Evolutionary conservation across 1,284 basidiomycete genomes (phyloP).

Genomic region (Ustilago tritici): DNA sequence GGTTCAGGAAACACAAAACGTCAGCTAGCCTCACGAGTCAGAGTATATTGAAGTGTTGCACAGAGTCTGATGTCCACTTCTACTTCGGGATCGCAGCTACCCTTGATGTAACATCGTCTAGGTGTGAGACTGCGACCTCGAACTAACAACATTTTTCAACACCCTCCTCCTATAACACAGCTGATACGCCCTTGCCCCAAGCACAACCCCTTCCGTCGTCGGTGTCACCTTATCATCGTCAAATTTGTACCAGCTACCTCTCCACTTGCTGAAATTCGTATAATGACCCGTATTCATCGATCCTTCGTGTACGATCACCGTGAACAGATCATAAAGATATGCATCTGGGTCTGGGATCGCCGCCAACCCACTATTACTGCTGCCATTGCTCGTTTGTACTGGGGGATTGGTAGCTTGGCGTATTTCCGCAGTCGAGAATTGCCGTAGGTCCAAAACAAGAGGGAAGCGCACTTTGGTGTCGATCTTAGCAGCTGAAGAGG

Average conservation of each 20-base stretch:
- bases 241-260: constrained; percentile 86
- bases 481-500: constrained; percentile 77
- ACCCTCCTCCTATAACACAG: constrained; percentile 60
- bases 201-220: constrained; percentile 46
- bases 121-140: neutral
- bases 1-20: too few relatives aligned
- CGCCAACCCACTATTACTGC: constrained; percentile 9
- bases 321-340: constrained; percentile 83
- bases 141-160: constrained; percentile 52
- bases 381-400: constrained; percentile 1
- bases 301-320: constrained; percentile 94
- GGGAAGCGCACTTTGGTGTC: constrained; percentile 87
- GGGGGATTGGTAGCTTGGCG: constrained; percentile 18
- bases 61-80: neutral
- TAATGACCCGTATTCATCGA: constrained; percentile 92
- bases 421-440: constrained; percentile 77
- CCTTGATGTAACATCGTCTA: neutral
- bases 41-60: neutral
- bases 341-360: constrained; percentile 70
- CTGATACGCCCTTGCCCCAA: constrained; percentile 62
- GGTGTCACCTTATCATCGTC: constrained; percentile 84
- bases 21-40: neutral
- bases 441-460: constrained; percentile 84
- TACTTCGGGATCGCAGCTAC: neutral
- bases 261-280: constrained; percentile 82